phyloP scores from a whole-genome alignment of 1,284 basidiomycete species.

The Ustilago esculenta region DNA sequence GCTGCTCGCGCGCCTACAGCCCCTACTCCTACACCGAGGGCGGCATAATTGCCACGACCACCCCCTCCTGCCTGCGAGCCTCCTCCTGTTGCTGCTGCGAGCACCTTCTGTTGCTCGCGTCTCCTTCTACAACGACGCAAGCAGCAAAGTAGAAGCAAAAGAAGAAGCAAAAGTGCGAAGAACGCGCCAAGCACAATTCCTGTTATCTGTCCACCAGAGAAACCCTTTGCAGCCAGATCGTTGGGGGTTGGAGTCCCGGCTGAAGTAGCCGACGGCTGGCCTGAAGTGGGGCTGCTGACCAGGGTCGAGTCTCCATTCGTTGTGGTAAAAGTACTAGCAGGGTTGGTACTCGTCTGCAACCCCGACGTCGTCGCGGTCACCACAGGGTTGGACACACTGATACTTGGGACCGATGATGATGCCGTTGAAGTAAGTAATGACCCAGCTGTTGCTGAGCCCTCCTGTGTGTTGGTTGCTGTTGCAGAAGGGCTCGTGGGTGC shows the following conservation, averaged over 20 bases:
- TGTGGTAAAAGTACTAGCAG: neutral
- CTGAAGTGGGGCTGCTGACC: neutral
- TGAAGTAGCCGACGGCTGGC: conserved; percentile 20
- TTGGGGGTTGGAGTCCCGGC: conserved; percentile 12
- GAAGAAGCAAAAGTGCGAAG: conserved; percentile 39
- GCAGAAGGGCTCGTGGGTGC: neutral
- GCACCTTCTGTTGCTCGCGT: conserved; percentile 3
- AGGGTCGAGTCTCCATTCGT: neutral
- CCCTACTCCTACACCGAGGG: conserved; percentile 23
- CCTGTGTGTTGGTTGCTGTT: conserved; percentile 1
- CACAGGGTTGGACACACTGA: too few relatives aligned
- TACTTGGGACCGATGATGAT: neutral
- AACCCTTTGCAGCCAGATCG: neutral
- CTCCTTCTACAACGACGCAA: conserved; percentile 34
- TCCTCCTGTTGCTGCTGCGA: conserved; percentile 30
- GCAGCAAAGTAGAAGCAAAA: conserved; percentile 40
- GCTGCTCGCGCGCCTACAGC: conserved; percentile 12
- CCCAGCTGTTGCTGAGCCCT: conserved; percentile 10
- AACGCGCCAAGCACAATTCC: conserved; percentile 53
- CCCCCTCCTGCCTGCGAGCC: conserved; percentile 16
- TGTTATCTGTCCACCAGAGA: conserved; percentile 55
- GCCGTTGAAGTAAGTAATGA: conserved; percentile 3
- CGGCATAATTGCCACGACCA: conserved; percentile 41
- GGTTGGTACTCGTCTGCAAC: neutral
- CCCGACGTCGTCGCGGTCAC: neutral